phyloP scores from a whole-genome alignment of 805 yeast species.

The Suhomyces faveliae region DNA sequence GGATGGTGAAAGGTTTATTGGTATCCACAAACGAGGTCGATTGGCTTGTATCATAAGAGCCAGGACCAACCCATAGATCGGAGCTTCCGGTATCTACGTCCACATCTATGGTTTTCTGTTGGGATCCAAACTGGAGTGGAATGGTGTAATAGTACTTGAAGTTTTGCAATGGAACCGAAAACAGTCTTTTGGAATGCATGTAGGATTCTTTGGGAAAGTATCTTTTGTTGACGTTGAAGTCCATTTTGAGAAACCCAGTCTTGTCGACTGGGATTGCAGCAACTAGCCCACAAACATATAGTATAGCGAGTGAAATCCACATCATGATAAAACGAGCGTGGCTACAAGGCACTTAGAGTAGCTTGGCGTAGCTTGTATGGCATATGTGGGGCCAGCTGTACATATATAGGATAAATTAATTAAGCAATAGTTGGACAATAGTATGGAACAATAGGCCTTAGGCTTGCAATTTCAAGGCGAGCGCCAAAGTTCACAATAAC shows the following conservation, averaged over 20 bases:
- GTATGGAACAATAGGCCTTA: not conserved
- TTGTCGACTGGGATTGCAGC: not conserved
- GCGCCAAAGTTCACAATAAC: too few relatives aligned
- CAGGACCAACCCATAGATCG: conserved; percentile 10
- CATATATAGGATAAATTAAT: not conserved
- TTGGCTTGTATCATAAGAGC: conserved; percentile 6
- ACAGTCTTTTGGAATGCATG: not conserved
- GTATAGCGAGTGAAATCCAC: not conserved
- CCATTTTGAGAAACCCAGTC: conserved; percentile 2
- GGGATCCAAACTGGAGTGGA: conserved; percentile 10
- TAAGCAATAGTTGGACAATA: too few relatives aligned
- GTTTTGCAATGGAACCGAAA: conserved; percentile 6
- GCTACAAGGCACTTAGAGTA: not conserved
- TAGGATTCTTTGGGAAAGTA: not conserved
- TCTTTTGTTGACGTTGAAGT: conserved; percentile 3
- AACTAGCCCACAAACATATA: not conserved
- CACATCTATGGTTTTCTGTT: conserved; percentile 9
- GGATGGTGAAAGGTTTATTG: conserved; percentile 3
- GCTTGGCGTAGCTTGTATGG: not conserved
- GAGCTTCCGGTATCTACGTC: conserved; percentile 15
- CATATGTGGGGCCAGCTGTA: not conserved
- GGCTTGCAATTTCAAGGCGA: too few relatives aligned
- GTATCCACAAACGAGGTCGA: conserved; percentile 10
- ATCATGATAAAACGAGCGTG: not conserved
- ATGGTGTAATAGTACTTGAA: conserved; percentile 7